A percentile compares a stretch with the other conserved stretches of the same genome.
phyloP scores from a whole-genome alignment of 805 yeast genomes.

The Blastobotrys americana region DNA sequence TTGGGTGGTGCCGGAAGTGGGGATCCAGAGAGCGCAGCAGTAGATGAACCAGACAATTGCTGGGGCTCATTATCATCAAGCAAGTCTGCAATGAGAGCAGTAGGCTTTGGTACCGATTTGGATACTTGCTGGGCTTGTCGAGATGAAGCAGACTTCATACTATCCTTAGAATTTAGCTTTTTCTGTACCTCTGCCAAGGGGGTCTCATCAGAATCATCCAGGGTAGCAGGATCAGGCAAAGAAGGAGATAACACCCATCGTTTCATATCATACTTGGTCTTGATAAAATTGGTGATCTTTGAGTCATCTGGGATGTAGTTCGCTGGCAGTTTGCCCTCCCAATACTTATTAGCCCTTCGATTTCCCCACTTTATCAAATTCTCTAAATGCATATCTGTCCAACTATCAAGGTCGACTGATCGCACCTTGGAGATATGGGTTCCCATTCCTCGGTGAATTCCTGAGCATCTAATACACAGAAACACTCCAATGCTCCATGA shows the following conservation, averaged over 20 bases:
- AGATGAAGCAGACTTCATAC: conserved; percentile 10
- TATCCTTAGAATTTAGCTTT: conserved; percentile 4
- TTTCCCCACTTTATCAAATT: conserved; percentile 86
- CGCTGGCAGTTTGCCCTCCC: conserved; percentile 76
- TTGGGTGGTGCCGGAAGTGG: not conserved
- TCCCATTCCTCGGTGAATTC: conserved; percentile 91
- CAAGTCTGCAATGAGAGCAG: conserved; percentile 47
- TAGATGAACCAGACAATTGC: conserved; percentile 3
- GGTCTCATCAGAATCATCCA: conserved; percentile 22
- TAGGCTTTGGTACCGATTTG: conserved; percentile 22
- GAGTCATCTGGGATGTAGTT: conserved; percentile 71
- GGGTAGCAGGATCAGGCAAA: conserved; percentile 54
- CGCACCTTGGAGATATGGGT: conserved; percentile 91
- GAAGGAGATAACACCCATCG: conserved; percentile 65
- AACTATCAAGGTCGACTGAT: conserved; percentile 88
- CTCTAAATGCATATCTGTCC: conserved; percentile 89
- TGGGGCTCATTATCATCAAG: conserved; percentile 13
- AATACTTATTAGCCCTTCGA: conserved; percentile 63
- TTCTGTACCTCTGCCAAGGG: conserved; percentile 20
- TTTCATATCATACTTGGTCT: conserved; percentile 85
- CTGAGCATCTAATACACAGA: conserved; percentile 85
- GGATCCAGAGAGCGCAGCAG: not conserved
- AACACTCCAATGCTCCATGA: conserved; percentile 93
- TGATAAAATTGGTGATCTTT: conserved; percentile 80
- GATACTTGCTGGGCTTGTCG: conserved; percentile 11